These are phyloP conservation scores for Zygosaccharomyces sapae DNA, from an alignment of 1,139 yeast genomes.

Conservation along the genomic window DNA sequence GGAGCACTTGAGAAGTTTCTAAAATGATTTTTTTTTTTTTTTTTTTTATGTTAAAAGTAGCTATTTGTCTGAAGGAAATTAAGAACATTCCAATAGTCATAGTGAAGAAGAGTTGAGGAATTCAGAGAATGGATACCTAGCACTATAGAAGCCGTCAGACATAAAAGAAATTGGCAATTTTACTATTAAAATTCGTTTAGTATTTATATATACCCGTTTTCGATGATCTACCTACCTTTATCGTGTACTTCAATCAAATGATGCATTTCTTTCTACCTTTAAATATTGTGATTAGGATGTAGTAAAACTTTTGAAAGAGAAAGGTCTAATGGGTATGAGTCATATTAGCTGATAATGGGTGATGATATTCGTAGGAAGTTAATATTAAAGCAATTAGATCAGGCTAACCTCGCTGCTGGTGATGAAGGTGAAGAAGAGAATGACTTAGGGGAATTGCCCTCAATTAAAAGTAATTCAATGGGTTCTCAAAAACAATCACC, in stretches of 20 bases:
- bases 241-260: neutral
- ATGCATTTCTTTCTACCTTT: neutral
- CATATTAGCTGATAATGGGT: constrained; percentile 10
- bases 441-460: constrained; percentile 14
- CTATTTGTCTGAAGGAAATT: neutral
- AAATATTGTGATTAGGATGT: neutral
- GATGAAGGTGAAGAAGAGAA: constrained; percentile 11
- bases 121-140: neutral
- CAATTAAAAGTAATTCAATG: neutral
- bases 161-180: neutral
- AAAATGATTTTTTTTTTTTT: neutral
- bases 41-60: neutral
- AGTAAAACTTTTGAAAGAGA: neutral
- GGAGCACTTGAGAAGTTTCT: constrained; percentile 5
- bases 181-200: neutral
- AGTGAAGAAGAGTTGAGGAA: neutral
- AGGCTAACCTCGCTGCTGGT: constrained; percentile 9
- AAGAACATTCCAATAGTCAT: neutral
- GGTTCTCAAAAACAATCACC: neutral
- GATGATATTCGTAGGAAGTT: constrained; percentile 19
- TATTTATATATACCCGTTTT: neutral
- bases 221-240: neutral
- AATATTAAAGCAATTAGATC: constrained; percentile 17
- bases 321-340: neutral
- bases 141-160: neutral